Evolutionary conservation across 192 early-diverging fungal species (phyloP).

Genomic region (Geranomyces variabilis): DNA sequence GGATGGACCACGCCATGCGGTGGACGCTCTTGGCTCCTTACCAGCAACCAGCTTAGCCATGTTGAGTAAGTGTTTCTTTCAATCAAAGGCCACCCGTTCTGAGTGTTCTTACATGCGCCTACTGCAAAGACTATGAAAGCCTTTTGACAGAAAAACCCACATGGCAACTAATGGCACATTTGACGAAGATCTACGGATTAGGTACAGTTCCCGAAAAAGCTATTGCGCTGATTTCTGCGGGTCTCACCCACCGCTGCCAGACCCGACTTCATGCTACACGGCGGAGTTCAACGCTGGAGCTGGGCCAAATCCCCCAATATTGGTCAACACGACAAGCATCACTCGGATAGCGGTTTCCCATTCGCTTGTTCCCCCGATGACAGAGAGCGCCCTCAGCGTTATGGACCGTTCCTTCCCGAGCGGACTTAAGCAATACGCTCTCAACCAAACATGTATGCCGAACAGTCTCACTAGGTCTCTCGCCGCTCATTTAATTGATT

Average conservation of each 20-base stretch:
- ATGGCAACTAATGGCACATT: not conserved
- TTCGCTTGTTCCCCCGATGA: not conserved
- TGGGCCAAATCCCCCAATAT: not conserved
- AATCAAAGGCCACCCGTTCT: too few relatives aligned
- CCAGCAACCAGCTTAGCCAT: too few relatives aligned
- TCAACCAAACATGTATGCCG: too few relatives aligned
- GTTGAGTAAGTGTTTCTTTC: too few relatives aligned
- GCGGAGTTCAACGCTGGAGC: not conserved
- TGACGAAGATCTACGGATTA: not conserved
- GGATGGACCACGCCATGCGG: too few relatives aligned
- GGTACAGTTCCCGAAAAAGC: not conserved
- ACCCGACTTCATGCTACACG: not conserved
- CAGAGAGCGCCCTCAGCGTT: not conserved
- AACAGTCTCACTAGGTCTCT: too few relatives aligned
- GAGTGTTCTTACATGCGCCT: too few relatives aligned
- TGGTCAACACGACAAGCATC: not conserved
- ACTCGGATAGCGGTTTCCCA: not conserved
- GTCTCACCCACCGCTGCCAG: not conserved
- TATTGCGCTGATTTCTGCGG: not conserved
- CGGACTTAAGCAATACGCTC: too few relatives aligned
- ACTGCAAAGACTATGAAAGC: not conserved
- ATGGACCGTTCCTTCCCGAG: too few relatives aligned
- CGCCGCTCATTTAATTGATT: too few relatives aligned
- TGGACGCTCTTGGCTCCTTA: too few relatives aligned
- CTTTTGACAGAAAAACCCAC: constrained; percentile 9